Evolutionary conservation across 1,139 yeast species (phyloP).

Genomic region (Geotrichum carabidarum): DNA sequence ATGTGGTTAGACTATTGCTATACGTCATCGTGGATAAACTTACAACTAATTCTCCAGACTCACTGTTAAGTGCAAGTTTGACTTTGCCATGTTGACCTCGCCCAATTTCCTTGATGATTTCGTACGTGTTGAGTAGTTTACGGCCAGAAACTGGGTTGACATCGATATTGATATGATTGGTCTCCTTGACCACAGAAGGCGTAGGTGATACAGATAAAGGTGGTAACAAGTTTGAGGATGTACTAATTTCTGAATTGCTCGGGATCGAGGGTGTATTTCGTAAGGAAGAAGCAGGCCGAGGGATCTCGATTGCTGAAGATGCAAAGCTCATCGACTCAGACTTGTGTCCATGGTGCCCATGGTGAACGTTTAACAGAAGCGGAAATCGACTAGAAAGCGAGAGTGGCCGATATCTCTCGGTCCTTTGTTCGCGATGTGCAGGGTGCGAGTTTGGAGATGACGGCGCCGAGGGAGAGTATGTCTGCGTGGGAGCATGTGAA

Average conservation of each 20-base stretch:
- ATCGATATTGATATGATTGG: conserved; percentile 72
- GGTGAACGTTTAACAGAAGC: neutral
- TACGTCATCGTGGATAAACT: conserved; percentile 11
- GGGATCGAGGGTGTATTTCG: neutral
- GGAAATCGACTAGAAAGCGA: conserved; percentile 1
- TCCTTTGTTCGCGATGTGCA: neutral
- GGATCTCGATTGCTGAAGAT: neutral
- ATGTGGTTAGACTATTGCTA: neutral
- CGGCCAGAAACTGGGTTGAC: conserved; percentile 85
- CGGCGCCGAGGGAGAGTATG: conserved; percentile 2
- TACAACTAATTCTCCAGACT: conserved; percentile 59
- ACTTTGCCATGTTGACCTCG: conserved; percentile 98
- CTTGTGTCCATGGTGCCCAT: neutral
- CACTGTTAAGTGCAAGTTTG: conserved; percentile 74
- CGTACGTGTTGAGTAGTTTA: conserved; percentile 84
- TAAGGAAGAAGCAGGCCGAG: neutral
- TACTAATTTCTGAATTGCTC: neutral
- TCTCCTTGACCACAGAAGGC: conserved; percentile 61
- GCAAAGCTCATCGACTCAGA: neutral
- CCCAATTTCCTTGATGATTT: conserved; percentile 81
- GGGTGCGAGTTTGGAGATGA: conserved; percentile 2
- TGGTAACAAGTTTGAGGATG: neutral
- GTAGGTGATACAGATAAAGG: neutral
- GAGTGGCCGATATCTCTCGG: neutral
- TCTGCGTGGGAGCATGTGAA: neutral